phyloP scores from a whole-genome alignment of 176 grass and related monocot genomes.

The Secale cereale region DNA sequence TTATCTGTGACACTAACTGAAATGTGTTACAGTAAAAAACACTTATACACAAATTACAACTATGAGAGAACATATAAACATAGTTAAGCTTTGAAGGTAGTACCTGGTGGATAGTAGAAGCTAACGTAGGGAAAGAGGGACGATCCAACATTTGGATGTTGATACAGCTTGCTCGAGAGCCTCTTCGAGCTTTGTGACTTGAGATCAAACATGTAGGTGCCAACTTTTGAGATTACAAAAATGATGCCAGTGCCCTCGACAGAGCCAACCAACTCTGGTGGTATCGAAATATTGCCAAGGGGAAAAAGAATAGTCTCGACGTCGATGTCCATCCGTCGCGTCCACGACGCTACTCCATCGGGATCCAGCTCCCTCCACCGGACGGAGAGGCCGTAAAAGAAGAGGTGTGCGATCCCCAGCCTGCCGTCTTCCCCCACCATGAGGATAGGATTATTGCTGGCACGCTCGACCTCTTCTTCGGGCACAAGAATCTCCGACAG shows the following conservation, averaged over 20 bases:
- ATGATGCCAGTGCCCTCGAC: neutral
- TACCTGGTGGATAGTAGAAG: constrained; percentile 1
- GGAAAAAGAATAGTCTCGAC: neutral
- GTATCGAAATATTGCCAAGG: neutral
- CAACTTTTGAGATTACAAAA: neutral
- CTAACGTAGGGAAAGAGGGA: neutral
- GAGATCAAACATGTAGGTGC: neutral
- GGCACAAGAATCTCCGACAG: neutral
- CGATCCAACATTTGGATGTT: neutral
- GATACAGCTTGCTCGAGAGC: neutral
- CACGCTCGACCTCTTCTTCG: too few species aligned
- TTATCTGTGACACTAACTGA: neutral
- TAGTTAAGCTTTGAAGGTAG: neutral
- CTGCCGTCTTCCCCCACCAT: neutral
- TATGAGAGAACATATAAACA: neutral
- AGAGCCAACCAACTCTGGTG: neutral
- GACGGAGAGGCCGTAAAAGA: neutral
- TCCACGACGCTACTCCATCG: neutral
- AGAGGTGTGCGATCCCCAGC: neutral
- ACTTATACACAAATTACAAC: neutral
- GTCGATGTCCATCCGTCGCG: neutral
- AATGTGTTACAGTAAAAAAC: neutral
- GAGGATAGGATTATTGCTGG: neutral
- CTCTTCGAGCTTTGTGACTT: neutral
- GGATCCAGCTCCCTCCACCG: neutral